phyloP scores from a whole-genome alignment of 176 grass and related monocot species.

The Musa acuminata region DNA sequence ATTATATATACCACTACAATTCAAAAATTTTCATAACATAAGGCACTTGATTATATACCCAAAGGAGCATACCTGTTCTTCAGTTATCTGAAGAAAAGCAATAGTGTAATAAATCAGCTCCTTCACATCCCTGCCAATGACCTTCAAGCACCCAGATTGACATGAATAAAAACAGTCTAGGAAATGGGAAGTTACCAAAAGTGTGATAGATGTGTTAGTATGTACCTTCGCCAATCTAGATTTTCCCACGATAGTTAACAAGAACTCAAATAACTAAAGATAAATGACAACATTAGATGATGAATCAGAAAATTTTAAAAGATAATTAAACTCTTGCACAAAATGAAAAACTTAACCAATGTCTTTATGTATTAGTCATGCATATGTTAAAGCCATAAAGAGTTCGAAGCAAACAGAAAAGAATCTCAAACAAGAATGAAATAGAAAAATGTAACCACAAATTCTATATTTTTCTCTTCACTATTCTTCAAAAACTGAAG shows the following conservation, averaged over 20 bases:
- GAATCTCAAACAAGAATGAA: neutral
- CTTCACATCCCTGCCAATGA: conserved; percentile 58
- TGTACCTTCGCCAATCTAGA: conserved; percentile 74
- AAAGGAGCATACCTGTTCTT: conserved; percentile 66
- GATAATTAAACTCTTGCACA: neutral
- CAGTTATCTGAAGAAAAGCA: conserved; percentile 80
- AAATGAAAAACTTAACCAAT: neutral
- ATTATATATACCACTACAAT: neutral
- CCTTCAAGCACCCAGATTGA: conserved; percentile 27
- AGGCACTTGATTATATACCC: neutral
- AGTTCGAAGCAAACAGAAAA: neutral
- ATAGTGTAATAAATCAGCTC: conserved; percentile 78
- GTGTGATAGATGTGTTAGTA: neutral
- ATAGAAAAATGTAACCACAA: neutral
- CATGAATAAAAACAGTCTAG: neutral
- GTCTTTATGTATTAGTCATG: neutral
- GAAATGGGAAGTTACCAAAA: neutral
- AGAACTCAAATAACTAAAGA: conserved; percentile 80
- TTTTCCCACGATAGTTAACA: conserved; percentile 79
- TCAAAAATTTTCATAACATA: neutral
- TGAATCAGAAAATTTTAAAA: neutral
- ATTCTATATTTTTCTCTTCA: neutral
- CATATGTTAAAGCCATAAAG: neutral
- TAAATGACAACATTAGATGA: neutral
- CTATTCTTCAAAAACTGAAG: neutral